Base-by-base conservation (phyloP, 257 asterid genomes). In the Solanum boliviense region DNA sequence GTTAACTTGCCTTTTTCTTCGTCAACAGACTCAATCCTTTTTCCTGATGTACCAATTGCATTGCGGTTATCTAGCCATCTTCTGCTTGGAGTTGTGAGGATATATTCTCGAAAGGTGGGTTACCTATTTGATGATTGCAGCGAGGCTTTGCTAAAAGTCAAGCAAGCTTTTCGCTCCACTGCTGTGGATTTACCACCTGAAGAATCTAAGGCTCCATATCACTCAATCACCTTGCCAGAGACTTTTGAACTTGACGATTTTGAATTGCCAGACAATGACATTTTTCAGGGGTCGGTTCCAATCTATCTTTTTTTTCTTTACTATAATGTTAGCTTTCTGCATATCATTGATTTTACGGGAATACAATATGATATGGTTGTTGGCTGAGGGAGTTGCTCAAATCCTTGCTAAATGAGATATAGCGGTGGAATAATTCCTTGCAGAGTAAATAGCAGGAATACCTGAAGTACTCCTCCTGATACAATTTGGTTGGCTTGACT, bases 141-240 rank as follows among this genome's bases (percentile, higher is more conserved):
- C 41, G 99, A 96, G 91, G 98, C 99, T 87, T 88, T 97, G 93
- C 98, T 96, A 89, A 95, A 96, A 86, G 88, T 97, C 62, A 97
- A 96, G 92, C 99, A 97, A 91, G 99, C 99, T 74, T 97, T 97
- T 91, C 99, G 99, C 83, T 94, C 98, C 86, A 91, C 99, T 87
- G 97, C 98, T 87, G 99, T 97, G 88, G 99, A 97, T 92, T 92
- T 97, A 85, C 99, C 99, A 25, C 99, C 99, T 25, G 99, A 97
- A 94, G 95, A 97, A 90, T 94, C 99, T 23, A 97, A 94, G 93
- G 99, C 99, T 13, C 99, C 99, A 46, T 97, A 97, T 90, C 97
- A 97, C 91, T 96, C 99, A 84, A 96, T 97, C 91, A 96, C 99
- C 44, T 90, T 97, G 93, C 99, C 99, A 2, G 99, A 97, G 92